Evolutionary conservation across 177 flowering plant species (phyloP), one percentile per base, ranked within the genome.

Genomic region (Vitis hybrid): DNA sequence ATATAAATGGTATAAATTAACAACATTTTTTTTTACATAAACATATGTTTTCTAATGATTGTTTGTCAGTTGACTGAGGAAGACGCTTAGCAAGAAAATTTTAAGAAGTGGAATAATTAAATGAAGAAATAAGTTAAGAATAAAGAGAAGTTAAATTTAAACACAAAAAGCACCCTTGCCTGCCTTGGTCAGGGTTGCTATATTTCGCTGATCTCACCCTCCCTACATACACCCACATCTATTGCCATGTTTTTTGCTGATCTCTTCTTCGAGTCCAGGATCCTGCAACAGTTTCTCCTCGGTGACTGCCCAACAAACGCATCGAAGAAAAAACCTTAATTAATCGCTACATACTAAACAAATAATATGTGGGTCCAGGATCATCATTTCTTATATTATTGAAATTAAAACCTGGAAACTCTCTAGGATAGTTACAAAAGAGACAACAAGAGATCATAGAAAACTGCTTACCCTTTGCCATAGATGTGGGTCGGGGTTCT

Each of bases 241-340:
- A 93, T 72, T 67, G 63, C 63, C 84, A 91, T 74, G 30, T 61
- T 80, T 56, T 84, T 84, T 41, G 46, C 46, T 8, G 46, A 41
- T 49, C 64, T 84, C 82, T 81, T 79, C 70, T 78, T 78, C 3
- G 88, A 65, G 9, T 83, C 65, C 80, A 76, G 7, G 3, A 93
- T 65, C 70, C 94, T 70, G 86, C 98, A 93, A 76, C 98, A 93
- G 65, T 91, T 90, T 73, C 92, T 85, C 74, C 98, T 82, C 2
- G 97, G 97, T 10, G 97, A 78, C 98, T 93, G 96, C 74, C 41
- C 65, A 30, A 61, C 1, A 56, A 7, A 71, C 15, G 4, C 54
- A 58, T 18, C 17, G 27, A 11, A 41, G 57, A 3, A 60, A 9
- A 61, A 58, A n/a, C 49, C n/a, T 15, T 52, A 13, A 51, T 61